A percentile compares a stretch with the other conserved stretches of the same genome.
These are phyloP conservation scores for Cardamine occulta DNA, from an alignment of 345 rosid species.

Conservation along the genomic window DNA sequence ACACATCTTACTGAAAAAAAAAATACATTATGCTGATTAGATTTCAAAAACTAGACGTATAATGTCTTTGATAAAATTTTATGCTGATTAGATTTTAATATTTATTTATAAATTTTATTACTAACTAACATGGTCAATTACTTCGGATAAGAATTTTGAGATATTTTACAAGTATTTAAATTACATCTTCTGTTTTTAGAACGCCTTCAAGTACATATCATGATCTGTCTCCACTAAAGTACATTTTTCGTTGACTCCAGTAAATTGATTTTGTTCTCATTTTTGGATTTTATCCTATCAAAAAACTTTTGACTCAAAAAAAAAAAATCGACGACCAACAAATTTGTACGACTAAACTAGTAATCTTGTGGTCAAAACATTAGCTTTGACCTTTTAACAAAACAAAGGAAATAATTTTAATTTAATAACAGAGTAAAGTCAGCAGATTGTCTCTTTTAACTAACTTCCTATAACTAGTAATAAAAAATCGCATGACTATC, in stretches of 20 bases:
- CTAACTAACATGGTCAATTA: not conserved
- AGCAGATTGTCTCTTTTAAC: not conserved
- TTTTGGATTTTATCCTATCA: not conserved
- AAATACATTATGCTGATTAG: not conserved
- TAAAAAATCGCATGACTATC: not conserved
- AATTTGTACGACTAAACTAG: not conserved
- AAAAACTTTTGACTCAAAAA: not conserved
- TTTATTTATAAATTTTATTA: too few relatives aligned
- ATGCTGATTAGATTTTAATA: too few relatives aligned
- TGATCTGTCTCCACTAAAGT: too few relatives aligned
- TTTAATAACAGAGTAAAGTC: not conserved
- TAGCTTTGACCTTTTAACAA: not conserved
- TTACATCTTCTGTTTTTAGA: too few relatives aligned
- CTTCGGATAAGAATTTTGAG: not conserved
- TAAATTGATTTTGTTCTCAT: too few relatives aligned
- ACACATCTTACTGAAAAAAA: not conserved
- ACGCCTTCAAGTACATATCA: too few relatives aligned
- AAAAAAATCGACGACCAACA: not conserved
- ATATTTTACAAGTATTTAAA: constrained; percentile 14
- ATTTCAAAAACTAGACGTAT: not conserved
- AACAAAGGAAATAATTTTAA: not conserved
- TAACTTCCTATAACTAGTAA: not conserved
- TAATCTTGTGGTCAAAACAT: not conserved
- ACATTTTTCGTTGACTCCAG: too few relatives aligned
- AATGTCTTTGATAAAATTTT: too few relatives aligned